Evolutionary conservation across 2,329 filamentous ascomycete species (phyloP).

Genomic region (Aureobasidium uvarum): DNA sequence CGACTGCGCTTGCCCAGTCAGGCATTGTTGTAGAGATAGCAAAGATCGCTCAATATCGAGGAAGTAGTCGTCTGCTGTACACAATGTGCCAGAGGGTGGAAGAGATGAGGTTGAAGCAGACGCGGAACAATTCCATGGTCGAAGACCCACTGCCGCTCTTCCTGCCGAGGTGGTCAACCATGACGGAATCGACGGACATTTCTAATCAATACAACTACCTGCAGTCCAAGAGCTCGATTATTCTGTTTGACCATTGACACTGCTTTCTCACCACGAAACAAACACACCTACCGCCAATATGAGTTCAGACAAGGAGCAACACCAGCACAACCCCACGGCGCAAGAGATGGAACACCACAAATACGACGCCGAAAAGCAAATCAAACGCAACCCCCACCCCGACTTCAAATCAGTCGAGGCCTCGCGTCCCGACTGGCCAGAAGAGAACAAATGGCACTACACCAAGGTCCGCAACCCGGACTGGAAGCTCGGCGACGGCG

Average conservation of each 20-base stretch:
- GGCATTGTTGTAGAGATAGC: background rate
- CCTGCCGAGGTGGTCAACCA: background rate
- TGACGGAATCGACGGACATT: background rate
- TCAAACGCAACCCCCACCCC: constrained; percentile 65
- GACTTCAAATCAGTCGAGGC: constrained; percentile 74
- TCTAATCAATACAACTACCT: constrained; percentile 4
- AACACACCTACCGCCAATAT: background rate
- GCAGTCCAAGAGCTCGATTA: background rate
- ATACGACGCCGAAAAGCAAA: constrained; percentile 40
- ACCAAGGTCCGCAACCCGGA: constrained; percentile 63
- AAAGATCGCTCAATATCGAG: too few relatives aligned
- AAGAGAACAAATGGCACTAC: constrained; percentile 50
- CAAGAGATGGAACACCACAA: constrained; percentile 15
- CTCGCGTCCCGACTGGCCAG: constrained; percentile 61
- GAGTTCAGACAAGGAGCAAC: constrained; percentile 22
- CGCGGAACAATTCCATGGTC: constrained; percentile 1
- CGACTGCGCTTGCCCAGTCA: background rate
- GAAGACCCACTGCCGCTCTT: background rate
- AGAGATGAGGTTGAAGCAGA: background rate
- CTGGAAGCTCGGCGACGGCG: constrained; percentile 66
- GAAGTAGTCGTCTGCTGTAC: background rate
- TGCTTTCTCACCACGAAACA: background rate
- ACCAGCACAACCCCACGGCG: constrained; percentile 19
- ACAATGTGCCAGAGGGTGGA: background rate
- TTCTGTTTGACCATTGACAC: background rate